phyloP scores from a whole-genome alignment of 2,329 filamentous ascomycete species.

The Sarocladium oryzae region DNA sequence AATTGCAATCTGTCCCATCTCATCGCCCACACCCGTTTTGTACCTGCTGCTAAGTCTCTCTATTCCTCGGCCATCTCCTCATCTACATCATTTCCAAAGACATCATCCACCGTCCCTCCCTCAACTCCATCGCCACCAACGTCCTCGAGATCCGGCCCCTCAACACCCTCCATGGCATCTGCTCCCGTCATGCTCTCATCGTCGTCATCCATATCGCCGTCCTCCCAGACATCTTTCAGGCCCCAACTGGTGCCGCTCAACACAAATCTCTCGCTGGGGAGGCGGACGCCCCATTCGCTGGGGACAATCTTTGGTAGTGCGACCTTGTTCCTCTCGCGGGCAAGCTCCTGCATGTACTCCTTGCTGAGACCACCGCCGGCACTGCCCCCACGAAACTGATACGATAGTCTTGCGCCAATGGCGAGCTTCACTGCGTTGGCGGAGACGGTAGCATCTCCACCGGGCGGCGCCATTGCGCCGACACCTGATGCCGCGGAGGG shows the following conservation, averaged over 20 bases:
- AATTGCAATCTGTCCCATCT: not conserved
- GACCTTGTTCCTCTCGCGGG: conserved; percentile 61
- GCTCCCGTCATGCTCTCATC: conserved; percentile 34
- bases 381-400: conserved; percentile 57
- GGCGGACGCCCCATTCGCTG: conserved; percentile 60
- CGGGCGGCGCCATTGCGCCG: conserved; percentile 36
- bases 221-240: conserved; percentile 51
- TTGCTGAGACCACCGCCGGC: conserved; percentile 54
- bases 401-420: conserved; percentile 60
- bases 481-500: conserved; percentile 40
- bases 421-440: conserved; percentile 66
- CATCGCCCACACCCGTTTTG: not conserved
- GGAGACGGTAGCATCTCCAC: conserved; percentile 51
- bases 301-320: conserved; percentile 56
- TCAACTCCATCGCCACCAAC: conserved; percentile 40
- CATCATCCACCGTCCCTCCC: conserved; percentile 46
- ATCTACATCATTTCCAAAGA: conserved; percentile 48
- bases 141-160: conserved; percentile 34
- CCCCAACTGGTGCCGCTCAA: conserved; percentile 61
- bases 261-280: conserved; percentile 64
- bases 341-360: conserved; percentile 72
- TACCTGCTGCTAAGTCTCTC: too few relatives aligned
- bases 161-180: conserved; percentile 45
- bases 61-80: conserved; percentile 48
- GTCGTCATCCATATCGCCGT: conserved; percentile 36